Conservation (phyloP, 2,329 filamentous ascomycete genomes). For the Rachicladosporium sp. region DNA sequence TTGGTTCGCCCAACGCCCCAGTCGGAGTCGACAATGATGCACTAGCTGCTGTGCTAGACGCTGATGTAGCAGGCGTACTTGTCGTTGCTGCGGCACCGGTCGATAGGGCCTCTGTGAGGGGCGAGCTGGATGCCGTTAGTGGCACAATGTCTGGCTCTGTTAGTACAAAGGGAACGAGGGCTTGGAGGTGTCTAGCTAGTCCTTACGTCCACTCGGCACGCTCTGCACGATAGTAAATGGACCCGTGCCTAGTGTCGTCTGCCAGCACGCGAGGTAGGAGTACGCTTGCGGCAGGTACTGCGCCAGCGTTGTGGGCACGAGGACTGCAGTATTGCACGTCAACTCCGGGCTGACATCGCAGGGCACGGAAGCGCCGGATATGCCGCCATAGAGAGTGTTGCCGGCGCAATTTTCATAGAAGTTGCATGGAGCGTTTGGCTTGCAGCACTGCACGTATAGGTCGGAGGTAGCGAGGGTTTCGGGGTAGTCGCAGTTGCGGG, state of each 20-base stretch:
- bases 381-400: constrained; percentile 1
- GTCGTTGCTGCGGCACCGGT: no score
- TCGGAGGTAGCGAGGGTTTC: constrained; percentile 1
- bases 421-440: background rate
- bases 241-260: constrained; percentile 1
- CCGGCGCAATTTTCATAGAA: constrained; percentile 2
- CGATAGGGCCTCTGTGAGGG: no score
- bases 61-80: no score
- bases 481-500: background rate
- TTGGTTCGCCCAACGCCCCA: no score
- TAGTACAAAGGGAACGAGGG: no score
- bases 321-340: constrained; percentile 2
- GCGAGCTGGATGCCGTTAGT: no score
- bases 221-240: constrained; percentile 3
- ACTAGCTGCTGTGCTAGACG: no score
- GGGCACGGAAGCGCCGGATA: background rate
- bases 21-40: no score
- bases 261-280: constrained; percentile 4
- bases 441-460: constrained; percentile 3
- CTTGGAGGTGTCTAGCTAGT: no score
- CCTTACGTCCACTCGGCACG: background rate
- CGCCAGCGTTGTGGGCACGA: background rate
- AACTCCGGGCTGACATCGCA: constrained; percentile 1
- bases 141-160: no score
- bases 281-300: background rate